Evolutionary conservation across 129 eudicot genomes (phyloP), one percentile per base, ranked within the genome.

Genomic region (Erigeron canadensis): DNA sequence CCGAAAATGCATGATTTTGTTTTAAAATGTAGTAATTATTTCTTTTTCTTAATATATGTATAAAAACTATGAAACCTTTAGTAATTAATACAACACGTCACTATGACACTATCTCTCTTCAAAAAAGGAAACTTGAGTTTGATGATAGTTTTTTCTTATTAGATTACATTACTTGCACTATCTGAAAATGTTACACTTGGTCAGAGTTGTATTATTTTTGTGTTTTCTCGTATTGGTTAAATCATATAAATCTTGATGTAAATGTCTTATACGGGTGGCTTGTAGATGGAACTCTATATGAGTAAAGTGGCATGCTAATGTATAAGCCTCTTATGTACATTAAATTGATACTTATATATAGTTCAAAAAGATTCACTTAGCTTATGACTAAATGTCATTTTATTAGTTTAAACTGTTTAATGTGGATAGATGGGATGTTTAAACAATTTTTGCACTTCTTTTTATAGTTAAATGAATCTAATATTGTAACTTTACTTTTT

Each of bases 141-240:
- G 34, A 28, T 28, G 34, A 28, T 17, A 16, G n/a, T 9, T 7
- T 53, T 53, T 53, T 53, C 8, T 10, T 12, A 8, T 13, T 13
- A 43, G 8, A 54, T 39, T 40, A 38, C 50, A 54, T 70, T 53
- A 54, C 64, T 70, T 39, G 12, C 48, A 38, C 63, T 18, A 70
- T 70, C 17, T 53, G 39, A 41, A 12, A 40, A 12, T 55, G 10
- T 70, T 55, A 56, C 10, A 18, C 53, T 19, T 18, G 23, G 16
- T 54, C 39, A 39, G 23, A 38, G 18, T 70, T 54, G 57, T 55
- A 17, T 28, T 28, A 28, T 28, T 0, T 28, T 28, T 28, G 34
- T 28, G 34, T 28, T 28, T 28, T 28, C 34, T 28, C 34, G 34
- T 28, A 28, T 28, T 2, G 34, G 34, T 28, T 28, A 28, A 28